Conservation (phyloP, 2,329 filamentous ascomycete genomes). For the Fusarium buharicum region DNA sequence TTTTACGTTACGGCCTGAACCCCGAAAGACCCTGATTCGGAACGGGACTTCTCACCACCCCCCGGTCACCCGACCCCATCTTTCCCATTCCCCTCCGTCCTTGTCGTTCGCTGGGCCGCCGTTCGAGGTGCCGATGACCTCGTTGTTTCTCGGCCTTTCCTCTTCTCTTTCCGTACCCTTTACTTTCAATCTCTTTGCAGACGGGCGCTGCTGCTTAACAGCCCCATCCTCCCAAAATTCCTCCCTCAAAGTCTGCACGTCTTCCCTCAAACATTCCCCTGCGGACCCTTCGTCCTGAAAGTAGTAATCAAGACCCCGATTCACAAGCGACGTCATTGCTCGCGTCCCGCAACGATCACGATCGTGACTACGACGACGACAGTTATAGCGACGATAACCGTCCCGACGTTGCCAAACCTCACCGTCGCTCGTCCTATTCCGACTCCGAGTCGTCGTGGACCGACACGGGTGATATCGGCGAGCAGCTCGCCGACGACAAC, state of each 20-base stretch:
- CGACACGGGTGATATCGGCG: constrained; percentile 93
- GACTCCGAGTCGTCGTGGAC: constrained; percentile 83
- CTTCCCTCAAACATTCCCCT: constrained; percentile 88
- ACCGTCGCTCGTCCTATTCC: constrained; percentile 55
- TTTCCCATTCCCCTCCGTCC: constrained; percentile 37
- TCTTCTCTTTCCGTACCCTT: constrained; percentile 47
- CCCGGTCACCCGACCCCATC: constrained; percentile 48
- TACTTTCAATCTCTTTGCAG: constrained; percentile 57
- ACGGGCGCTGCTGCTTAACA: constrained; percentile 79
- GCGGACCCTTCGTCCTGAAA: constrained; percentile 68
- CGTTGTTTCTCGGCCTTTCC: constrained; percentile 39
- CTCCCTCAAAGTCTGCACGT: constrained; percentile 73
- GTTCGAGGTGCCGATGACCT: constrained; percentile 47
- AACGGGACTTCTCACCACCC: constrained; percentile 30
- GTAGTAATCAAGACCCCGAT: constrained; percentile 53
- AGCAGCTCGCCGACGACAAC: constrained; percentile 84
- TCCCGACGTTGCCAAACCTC: constrained; percentile 18
- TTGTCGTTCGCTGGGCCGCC: constrained; percentile 40
- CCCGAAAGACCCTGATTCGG: constrained; percentile 40
- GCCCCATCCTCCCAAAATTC: constrained; percentile 86
- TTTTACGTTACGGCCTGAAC: constrained; percentile 17
- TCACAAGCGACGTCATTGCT: constrained; percentile 53
- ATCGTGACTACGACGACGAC: constrained; percentile 58
- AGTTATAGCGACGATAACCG: constrained; percentile 49
- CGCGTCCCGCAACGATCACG: constrained; percentile 52